phyloP scores from a whole-genome alignment of 2,329 filamentous ascomycete genomes.

The Nemania bipapillata region DNA sequence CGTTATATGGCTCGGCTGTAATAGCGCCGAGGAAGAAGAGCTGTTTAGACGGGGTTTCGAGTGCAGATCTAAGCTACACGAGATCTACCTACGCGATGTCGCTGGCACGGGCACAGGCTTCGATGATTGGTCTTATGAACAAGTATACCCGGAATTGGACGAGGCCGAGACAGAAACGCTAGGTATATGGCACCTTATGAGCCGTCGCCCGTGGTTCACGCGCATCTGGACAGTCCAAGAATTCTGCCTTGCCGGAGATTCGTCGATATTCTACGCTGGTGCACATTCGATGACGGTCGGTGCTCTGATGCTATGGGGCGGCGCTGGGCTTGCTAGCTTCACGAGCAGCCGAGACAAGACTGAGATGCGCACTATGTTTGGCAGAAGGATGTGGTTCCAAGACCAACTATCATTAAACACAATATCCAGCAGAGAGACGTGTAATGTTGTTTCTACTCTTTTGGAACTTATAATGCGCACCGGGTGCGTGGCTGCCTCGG shows the following conservation, averaged over 20 bases:
- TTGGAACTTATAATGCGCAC: neutral
- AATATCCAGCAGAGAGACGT: neutral
- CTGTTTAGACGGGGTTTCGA: neutral
- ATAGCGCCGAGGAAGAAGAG: neutral
- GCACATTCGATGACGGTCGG: conserved; percentile 1
- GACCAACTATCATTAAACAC: neutral
- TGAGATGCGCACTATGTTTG: neutral
- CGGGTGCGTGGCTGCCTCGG: neutral
- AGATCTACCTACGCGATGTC: neutral
- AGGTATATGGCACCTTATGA: conserved; percentile 1
- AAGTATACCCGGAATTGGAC: neutral
- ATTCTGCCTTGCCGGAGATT: conserved; percentile 2
- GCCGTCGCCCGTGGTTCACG: neutral
- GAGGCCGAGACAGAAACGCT: neutral
- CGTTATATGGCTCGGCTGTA: conserved; percentile 1
- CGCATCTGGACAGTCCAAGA: neutral
- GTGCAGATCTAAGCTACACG: neutral
- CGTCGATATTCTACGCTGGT: conserved; percentile 2
- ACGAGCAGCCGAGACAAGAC: neutral
- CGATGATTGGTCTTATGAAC: neutral
- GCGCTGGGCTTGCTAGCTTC: neutral
- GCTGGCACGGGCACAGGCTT: neutral
- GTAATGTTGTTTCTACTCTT: neutral
- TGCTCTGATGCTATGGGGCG: neutral
- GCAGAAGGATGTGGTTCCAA: neutral